Conservation (phyloP, 2,329 filamentous ascomycete genomes). For the Penicillium corylophilum region DNA sequence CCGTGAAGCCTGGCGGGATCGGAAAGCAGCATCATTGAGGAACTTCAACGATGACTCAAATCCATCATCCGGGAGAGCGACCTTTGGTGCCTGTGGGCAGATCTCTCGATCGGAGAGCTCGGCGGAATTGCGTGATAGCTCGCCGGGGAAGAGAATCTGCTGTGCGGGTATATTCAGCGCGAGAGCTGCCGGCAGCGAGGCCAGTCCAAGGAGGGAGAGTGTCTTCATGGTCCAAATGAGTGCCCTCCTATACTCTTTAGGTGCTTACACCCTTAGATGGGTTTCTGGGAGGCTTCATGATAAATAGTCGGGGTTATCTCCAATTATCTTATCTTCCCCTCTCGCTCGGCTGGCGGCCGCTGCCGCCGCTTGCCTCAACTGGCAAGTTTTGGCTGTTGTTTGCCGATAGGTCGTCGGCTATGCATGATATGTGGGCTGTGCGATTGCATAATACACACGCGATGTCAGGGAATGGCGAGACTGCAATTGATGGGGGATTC, state of each 20-base stretch:
- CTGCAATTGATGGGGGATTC: neutral
- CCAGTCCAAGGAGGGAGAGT: conserved; percentile 17
- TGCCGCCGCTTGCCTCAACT: conserved; percentile 18
- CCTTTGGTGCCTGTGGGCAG: conserved; percentile 32
- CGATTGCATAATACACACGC: neutral
- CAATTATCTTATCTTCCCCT: conserved; percentile 15
- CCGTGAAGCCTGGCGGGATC: conserved; percentile 46
- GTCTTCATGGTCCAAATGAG: conserved; percentile 14
- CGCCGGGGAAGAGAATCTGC: conserved; percentile 23
- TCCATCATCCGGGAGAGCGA: conserved; percentile 28
- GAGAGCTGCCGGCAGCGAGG: conserved; percentile 17
- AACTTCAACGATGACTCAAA: conserved; percentile 30
- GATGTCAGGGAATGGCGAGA: neutral
- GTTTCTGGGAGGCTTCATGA: neutral
- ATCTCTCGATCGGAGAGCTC: conserved; percentile 14
- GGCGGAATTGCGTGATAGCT: conserved; percentile 1
- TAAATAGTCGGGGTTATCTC: conserved; percentile 1
- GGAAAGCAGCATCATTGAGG: conserved; percentile 29
- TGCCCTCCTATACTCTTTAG: neutral
- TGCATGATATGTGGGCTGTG: neutral
- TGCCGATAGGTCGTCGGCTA: conserved; percentile 20
- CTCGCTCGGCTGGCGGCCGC: conserved; percentile 15
- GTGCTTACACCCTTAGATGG: neutral
- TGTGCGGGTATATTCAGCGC: conserved; percentile 27
- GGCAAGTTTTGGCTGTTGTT: conserved; percentile 6